Evolutionary conservation across 1,284 basidiomycete species (phyloP).

Genomic region (Cutaneotrichosporon daszewskae): DNA sequence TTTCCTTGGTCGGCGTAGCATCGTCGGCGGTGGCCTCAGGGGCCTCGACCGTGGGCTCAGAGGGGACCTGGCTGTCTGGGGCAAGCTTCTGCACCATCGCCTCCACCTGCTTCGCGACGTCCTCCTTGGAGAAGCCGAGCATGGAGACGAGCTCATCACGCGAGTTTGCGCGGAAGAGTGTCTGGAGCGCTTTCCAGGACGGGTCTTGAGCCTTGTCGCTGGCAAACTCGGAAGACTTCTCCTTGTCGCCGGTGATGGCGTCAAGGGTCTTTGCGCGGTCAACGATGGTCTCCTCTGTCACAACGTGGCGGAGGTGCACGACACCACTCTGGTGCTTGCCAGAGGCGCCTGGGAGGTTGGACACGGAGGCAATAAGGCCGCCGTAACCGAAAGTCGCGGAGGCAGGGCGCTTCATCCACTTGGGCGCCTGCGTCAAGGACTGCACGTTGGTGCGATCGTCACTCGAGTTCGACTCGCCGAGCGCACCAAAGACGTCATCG

Average conservation of each 20-base stretch:
- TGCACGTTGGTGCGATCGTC: slow-evolving; percentile 50
- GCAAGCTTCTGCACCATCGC: slow-evolving; percentile 70
- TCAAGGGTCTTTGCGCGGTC: slow-evolving; percentile 70
- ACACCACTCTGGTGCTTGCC: slow-evolving; percentile 72
- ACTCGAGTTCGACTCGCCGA: slow-evolving; percentile 64
- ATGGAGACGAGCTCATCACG: slow-evolving; percentile 84
- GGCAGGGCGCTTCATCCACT: slow-evolving; percentile 85
- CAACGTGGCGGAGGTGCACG: slow-evolving; percentile 69
- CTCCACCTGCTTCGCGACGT: slow-evolving; percentile 71
- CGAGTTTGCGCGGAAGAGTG: slow-evolving; percentile 82
- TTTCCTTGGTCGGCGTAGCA: slow-evolving; percentile 65
- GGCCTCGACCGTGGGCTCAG: slow-evolving; percentile 40
- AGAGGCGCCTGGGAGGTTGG: slow-evolving; percentile 64
- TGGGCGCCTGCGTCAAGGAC: slow-evolving; percentile 84
- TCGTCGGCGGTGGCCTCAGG: slow-evolving; percentile 20
- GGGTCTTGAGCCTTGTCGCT: slow-evolving; percentile 54
- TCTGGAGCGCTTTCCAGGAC: slow-evolving; percentile 82
- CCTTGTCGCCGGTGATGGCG: slow-evolving; percentile 57
- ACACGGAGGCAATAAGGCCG: slow-evolving; percentile 74
- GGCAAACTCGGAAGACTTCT: slow-evolving; percentile 62
- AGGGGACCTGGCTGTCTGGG: slow-evolving; percentile 22
- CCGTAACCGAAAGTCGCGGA: slow-evolving; percentile 88
- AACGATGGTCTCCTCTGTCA: slow-evolving; percentile 72
- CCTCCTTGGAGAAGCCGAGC: slow-evolving; percentile 87
- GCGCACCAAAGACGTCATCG: slow-evolving; percentile 56